Conservation (phyloP, 2,329 filamentous ascomycete species). For the Thelonectria blattea region DNA sequence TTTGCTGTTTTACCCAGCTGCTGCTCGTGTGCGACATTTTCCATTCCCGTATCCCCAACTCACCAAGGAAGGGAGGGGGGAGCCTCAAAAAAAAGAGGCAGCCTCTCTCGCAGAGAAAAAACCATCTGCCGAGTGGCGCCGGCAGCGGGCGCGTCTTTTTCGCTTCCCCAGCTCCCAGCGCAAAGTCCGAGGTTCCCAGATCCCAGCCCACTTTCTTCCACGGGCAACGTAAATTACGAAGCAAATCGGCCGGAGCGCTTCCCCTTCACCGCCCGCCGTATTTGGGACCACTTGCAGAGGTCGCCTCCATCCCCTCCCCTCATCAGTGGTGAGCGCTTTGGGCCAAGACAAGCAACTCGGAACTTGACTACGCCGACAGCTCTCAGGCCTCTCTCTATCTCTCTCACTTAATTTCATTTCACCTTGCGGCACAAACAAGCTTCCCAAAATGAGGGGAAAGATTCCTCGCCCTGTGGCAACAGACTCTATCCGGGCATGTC, state of each 20-base stretch:
- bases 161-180: constrained; percentile 9
- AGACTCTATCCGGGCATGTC: background rate
- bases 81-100: background rate
- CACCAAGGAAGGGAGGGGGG: background rate
- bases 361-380: too few relatives aligned
- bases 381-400: too few relatives aligned
- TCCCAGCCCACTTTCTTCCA: background rate
- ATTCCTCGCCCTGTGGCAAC: background rate
- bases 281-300: background rate
- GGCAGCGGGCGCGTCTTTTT: background rate
- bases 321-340: background rate
- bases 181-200: constrained; percentile 14
- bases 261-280: constrained; percentile 17
- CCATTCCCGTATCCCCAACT: background rate
- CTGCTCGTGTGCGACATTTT: background rate
- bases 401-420: background rate
- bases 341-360: too few relatives aligned
- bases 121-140: constrained; percentile 13
- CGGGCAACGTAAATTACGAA: background rate
- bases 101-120: background rate
- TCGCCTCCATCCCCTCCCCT: background rate
- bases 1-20: background rate
- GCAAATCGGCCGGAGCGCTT: background rate
- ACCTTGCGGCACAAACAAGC: background rate
- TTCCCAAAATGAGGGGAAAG: background rate